Percentiles rank a stretch among this genome's conserved stretches.
Evolutionary conservation across 2,329 filamentous ascomycete species (phyloP).

Genomic region (Curvularia sp.): DNA sequence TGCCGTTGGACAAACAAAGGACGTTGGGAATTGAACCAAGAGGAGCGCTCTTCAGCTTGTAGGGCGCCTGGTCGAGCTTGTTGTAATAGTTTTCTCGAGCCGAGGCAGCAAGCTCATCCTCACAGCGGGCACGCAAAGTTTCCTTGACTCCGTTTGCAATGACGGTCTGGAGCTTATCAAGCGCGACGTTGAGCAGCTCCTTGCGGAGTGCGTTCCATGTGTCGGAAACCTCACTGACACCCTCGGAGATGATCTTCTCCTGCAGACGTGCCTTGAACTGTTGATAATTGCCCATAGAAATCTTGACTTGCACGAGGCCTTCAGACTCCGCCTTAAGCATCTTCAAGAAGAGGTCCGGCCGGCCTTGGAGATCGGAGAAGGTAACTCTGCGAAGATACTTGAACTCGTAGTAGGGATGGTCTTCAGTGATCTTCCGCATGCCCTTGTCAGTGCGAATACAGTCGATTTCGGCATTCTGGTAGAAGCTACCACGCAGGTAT

Average conservation of each 20-base stretch:
- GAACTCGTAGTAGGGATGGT: slow-evolving; percentile 96
- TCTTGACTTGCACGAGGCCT: slow-evolving; percentile 83
- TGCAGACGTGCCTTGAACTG: slow-evolving; percentile 80
- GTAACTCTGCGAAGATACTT: slow-evolving; percentile 94
- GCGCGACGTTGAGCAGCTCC: slow-evolving; percentile 81
- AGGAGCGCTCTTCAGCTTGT: slow-evolving; percentile 91
- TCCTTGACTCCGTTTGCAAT: slow-evolving; percentile 95
- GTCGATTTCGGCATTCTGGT: slow-evolving; percentile 82
- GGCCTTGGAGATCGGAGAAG: slow-evolving; percentile 77
- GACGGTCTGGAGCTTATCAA: slow-evolving; percentile 80
- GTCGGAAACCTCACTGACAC: slow-evolving; percentile 92
- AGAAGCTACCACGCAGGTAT: slow-evolving; percentile 82
- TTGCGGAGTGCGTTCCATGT: slow-evolving; percentile 90
- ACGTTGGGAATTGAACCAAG: slow-evolving; percentile 88
- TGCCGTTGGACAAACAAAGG: slow-evolving; percentile 84
- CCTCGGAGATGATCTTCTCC: slow-evolving; percentile 88
- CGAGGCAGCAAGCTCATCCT: slow-evolving; percentile 85
- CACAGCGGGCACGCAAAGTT: slow-evolving; percentile 85
- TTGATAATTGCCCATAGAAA: slow-evolving; percentile 77
- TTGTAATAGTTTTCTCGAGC: slow-evolving; percentile 89
- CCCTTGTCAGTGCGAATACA: slow-evolving; percentile 94
- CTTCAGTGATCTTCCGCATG: slow-evolving; percentile 88
- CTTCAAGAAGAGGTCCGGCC: slow-evolving; percentile 89
- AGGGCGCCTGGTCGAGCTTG: slow-evolving; percentile 92
- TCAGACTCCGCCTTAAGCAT: slow-evolving; percentile 98